Evolutionary conservation across 2,329 filamentous ascomycete genomes (phyloP), one percentile per base, ranked within the genome.

Genomic region (Aspergillus pseudotamarii): DNA sequence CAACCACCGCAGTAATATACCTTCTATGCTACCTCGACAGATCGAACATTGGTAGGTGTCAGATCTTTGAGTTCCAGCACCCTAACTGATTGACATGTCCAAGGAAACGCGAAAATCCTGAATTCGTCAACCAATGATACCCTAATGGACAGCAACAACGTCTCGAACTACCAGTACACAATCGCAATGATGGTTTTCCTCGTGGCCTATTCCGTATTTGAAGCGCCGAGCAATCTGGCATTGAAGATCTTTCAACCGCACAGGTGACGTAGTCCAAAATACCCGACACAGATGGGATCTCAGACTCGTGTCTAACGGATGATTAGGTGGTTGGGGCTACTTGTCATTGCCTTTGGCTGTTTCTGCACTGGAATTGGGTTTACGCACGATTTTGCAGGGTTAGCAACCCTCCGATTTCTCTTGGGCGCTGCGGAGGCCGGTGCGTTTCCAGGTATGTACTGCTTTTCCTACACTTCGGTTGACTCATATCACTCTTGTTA

Each of bases 91-190:
- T 65, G 5, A 48, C 32, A 36, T 1, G n/a, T 6, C 16, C 4
- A 23, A 72, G 77, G 77, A 59, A 81, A 81, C 61, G 77, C 79
- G 4, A 77, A 74, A 64, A 73, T 80, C 16, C 73, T 81, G 50
- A 81, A 81, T 61, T 66, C 71, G 19, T 68, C 73, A 9, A 77
- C 74, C 0, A 60, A 65, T 3, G 74, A 81, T 65, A 75, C 78
- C 60, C 70, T 81, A 64, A 68, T 78, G 62, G 38, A 41, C 3
- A 41, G 16, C 38, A 41, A 41, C 19, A 69, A 69, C 19, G 71
- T 43, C 32, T 38, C 75, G 58, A 65, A 55, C 50, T 55, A 45
- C 43, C 12, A 57, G 56, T 54, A 55, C 43, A 41, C 59, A 14
- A 58, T 68, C 10, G 77, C 77, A 9, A 67, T 80, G 57, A 79